Base-by-base conservation (phyloP, 1,139 yeast species). In the Geotrichum bryndzae region DNA sequence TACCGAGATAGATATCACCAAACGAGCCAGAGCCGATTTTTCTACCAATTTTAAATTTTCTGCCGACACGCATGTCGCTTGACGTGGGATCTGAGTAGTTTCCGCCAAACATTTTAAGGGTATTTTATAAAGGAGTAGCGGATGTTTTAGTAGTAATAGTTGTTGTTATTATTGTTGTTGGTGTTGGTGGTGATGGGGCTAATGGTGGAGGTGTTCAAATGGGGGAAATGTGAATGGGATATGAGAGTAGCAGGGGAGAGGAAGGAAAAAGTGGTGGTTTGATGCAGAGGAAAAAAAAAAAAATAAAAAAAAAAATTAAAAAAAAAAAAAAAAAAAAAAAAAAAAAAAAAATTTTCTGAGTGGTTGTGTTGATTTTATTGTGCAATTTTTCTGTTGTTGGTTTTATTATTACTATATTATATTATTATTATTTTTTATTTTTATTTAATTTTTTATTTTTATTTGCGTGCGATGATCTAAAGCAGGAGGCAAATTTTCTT, bases 1-100 rank as follows among this genome's bases (percentile, higher is more conserved):
- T 90, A 22, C 84, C 83, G 65, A 91, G 82, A 75, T 94, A 94
- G 69, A 94, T 94, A 73, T 94, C 99, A 65, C 99, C 99, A 74
- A 94, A 94, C 8, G 98, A 92, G 25, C 99, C 99, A 57, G 96
- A 87, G 18, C 99, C 99, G 70, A 94, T 94, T 78, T 94, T 94
- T 68, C 97, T 88, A 57, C 97, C 97, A 71, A 94, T 88, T 64
- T 97, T 85, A 77, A 87, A 94, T 78, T 92, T 94, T 78, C 95
- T 90, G 59, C 98, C 98, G 58, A 94, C 96, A 75, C 97, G 84
- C 74, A 91, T 84, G 77, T 90, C 96, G 50, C 48, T 41, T 41
- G 48, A n/a, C 2, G 48, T 41, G 3, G 48, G 48, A 23, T 41
- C 48, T n/a, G 48, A 41, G 23, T 41, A 41, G 18, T 15, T 41